A percentile compares a stretch with the other conserved stretches of the same genome.
phyloP scores from a whole-genome alignment of 805 yeast genomes.

The Alloascoidea hylecoeti region DNA sequence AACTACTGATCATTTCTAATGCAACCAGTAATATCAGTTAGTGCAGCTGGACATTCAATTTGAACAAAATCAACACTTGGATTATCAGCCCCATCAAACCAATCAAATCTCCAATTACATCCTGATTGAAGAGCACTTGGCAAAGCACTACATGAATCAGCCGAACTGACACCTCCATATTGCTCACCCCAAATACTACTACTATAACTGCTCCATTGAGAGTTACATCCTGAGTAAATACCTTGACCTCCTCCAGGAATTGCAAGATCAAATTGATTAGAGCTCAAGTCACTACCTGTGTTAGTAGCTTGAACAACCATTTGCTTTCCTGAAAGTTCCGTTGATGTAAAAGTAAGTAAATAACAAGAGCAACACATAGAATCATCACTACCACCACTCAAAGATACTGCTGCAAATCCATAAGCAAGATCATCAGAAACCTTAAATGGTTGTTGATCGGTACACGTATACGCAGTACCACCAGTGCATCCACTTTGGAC shows the following conservation, averaged over 20 bases:
- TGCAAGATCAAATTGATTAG: constrained; percentile 4
- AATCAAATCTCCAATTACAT: constrained; percentile 4
- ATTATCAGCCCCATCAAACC: constrained; percentile 3
- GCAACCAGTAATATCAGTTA: constrained; percentile 4
- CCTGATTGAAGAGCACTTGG: constrained; percentile 3
- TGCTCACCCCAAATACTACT: constrained; percentile 2
- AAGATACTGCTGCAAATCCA: constrained; percentile 3
- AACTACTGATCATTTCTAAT: constrained; percentile 4
- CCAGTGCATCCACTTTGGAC: constrained; percentile 3
- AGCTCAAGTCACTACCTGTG: constrained; percentile 3
- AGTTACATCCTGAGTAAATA: constrained; percentile 2
- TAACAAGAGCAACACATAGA: constrained; percentile 4
- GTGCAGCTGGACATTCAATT: constrained; percentile 4
- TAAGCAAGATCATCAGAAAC: constrained; percentile 1
- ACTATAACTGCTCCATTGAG: constrained; percentile 2
- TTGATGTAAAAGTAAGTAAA: constrained; percentile 2
- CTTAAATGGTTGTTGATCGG: constrained; percentile 4
- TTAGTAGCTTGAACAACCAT: constrained; percentile 4
- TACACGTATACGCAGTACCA: constrained; percentile 4
- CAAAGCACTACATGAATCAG: not conserved
- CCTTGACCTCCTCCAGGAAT: constrained; percentile 5
- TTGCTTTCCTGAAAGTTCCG: constrained; percentile 2
- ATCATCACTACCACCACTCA: constrained; percentile 2
- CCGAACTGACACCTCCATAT: constrained; percentile 3
- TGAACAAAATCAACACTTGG: constrained; percentile 3